These are phyloP conservation scores for Blastomyces gilchristii DNA, from an alignment of 2,329 filamentous ascomycete genomes.

Conservation along the genomic window DNA sequence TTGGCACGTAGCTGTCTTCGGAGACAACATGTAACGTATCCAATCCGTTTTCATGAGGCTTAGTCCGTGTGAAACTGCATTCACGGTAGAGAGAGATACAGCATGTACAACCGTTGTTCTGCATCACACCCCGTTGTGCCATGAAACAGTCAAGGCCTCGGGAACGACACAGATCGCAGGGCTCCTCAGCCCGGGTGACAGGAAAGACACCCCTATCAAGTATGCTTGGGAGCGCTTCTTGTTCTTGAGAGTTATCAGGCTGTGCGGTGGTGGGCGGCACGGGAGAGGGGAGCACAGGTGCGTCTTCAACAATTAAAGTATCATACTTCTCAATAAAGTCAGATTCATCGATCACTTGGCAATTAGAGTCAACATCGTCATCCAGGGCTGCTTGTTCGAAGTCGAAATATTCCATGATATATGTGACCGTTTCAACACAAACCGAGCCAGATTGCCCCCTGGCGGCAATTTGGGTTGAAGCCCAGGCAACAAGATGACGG, in stretches of 20 bases:
- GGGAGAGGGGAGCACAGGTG: conserved; percentile 30
- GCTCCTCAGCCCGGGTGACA: conserved; percentile 36
- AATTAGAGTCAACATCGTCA: conserved; percentile 32
- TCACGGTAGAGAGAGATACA: conserved; percentile 39
- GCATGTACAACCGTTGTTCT: conserved; percentile 36
- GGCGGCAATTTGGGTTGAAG: not conserved
- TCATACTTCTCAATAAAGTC: conserved; percentile 31
- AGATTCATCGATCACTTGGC: conserved; percentile 29
- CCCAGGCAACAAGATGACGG: not conserved
- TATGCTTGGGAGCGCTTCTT: conserved; percentile 16
- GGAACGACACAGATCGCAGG: conserved; percentile 38
- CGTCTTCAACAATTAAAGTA: conserved; percentile 34
- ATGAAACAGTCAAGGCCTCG: conserved; percentile 41
- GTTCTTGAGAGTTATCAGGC: conserved; percentile 15
- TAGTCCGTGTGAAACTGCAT: conserved; percentile 39
- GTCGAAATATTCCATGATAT: conserved; percentile 39
- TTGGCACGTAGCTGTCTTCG: conserved; percentile 33
- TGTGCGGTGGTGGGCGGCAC: conserved; percentile 19
- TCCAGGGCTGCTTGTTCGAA: conserved; percentile 37
- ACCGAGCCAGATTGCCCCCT: not conserved
- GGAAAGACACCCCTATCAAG: conserved; percentile 29
- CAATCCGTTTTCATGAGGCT: conserved; percentile 33
- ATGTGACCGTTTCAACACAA: conserved; percentile 3
- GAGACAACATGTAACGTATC: conserved; percentile 37
- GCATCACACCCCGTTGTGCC: conserved; percentile 35